These are phyloP conservation scores for Rhodocollybia butyracea DNA, from an alignment of 768 basidiomycete species.

Conservation along the genomic window DNA sequence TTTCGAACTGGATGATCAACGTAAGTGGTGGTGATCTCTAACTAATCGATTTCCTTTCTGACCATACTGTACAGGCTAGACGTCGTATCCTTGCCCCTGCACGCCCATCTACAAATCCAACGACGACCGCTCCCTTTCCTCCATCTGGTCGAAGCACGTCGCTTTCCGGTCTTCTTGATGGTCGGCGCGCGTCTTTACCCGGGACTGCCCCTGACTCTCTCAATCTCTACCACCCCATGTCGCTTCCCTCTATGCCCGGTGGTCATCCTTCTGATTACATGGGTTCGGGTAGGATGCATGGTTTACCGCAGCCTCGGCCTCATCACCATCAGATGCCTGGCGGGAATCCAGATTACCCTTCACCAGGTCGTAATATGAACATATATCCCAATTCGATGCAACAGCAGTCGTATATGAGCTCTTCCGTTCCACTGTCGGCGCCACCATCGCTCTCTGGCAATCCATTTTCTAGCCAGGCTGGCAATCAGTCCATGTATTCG, in stretches of 20 bases:
- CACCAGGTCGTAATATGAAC: conserved; percentile 15
- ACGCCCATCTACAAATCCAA: conserved; percentile 71
- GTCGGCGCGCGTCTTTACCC: conserved; percentile 65
- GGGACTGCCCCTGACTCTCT: conserved; percentile 50
- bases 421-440: conserved; percentile 50
- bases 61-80: conserved; percentile 50
- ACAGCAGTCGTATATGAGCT: conserved; percentile 31
- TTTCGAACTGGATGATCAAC: conserved; percentile 94
- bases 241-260: conserved; percentile 58
- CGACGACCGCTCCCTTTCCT: conserved; percentile 74
- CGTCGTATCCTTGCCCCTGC: conserved; percentile 83
- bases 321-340: conserved; percentile 31
- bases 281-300: conserved; percentile 6
- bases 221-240: conserved; percentile 78
- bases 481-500: conserved; percentile 31
- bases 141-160: conserved; percentile 42
- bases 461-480: conserved; percentile 35
- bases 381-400: conserved; percentile 22
- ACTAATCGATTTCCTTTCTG: conserved; percentile 15
- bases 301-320: conserved; percentile 22
- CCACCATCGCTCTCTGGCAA: conserved; percentile 46
- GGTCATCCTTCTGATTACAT: conserved; percentile 29
- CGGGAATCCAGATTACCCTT: conserved; percentile 41
- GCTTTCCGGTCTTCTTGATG: conserved; percentile 38
- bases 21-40: conserved; percentile 31